These are phyloP conservation scores for Micractinium sp. DNA, from an alignment of 139 green algal species.

Conservation along the genomic window DNA sequence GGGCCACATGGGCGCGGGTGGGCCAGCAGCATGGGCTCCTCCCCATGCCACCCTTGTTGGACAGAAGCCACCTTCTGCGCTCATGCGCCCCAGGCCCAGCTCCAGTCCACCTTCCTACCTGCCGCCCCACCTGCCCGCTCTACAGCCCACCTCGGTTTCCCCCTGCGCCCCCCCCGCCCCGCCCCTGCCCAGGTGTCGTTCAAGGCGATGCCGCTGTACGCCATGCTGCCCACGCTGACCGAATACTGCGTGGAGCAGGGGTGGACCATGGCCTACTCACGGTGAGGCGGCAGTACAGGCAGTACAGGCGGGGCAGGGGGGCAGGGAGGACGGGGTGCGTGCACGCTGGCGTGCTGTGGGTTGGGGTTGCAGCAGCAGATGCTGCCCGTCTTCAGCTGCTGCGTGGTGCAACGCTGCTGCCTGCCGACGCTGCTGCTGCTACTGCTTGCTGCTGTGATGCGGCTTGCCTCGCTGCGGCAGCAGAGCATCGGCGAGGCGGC, in stretches of 20 bases:
- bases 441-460: background rate
- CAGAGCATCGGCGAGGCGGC: background rate
- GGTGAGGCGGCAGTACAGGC: conserved; percentile 41
- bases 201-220: conserved; percentile 87
- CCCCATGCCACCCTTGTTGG: too few relatives aligned
- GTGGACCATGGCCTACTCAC: conserved; percentile 83
- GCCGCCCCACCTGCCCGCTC: too few relatives aligned
- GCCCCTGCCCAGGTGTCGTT: conserved; percentile 72
- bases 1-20: too few relatives aligned
- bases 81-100: too few relatives aligned
- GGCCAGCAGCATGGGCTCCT: background rate
- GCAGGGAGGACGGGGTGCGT: too few relatives aligned
- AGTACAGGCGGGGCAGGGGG: background rate
- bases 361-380: background rate
- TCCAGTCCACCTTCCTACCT: too few relatives aligned
- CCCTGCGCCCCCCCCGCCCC: background rate
- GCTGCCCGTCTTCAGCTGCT: background rate
- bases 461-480: background rate
- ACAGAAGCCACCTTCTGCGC: too few relatives aligned
- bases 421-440: background rate
- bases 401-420: background rate
- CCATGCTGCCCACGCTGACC: conserved; percentile 77
- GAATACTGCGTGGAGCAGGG: conserved; percentile 84
- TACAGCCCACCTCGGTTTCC: background rate
- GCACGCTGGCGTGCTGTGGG: too few relatives aligned